Conservation (phyloP, 2,329 filamentous ascomycete genomes). For the Leptographium lundbergii region DNA sequence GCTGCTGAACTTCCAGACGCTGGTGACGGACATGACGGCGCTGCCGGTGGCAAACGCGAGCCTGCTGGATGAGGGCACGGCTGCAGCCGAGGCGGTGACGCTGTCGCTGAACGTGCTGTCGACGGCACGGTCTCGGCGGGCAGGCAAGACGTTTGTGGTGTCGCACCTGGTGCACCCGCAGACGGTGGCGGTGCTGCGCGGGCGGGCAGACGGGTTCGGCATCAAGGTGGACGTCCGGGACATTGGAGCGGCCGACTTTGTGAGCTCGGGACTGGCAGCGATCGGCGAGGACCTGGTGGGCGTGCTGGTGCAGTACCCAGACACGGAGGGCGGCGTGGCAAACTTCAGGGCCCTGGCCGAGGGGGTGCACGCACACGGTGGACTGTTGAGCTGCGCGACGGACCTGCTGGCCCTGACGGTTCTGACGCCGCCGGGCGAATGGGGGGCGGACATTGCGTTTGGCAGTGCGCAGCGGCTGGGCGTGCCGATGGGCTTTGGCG, state of each 20-base stretch:
- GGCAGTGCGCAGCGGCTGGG: slow-evolving; percentile 86
- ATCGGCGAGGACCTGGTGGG: slow-evolving; percentile 75
- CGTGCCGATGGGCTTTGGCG: slow-evolving; percentile 83
- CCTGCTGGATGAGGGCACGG: slow-evolving; percentile 80
- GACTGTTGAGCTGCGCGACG: slow-evolving; percentile 75
- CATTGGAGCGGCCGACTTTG: slow-evolving; percentile 48
- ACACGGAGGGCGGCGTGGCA: slow-evolving; percentile 69
- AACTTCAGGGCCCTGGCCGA: slow-evolving; percentile 66
- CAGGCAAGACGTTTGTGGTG: slow-evolving; percentile 72
- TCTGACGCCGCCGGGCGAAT: slow-evolving; percentile 82
- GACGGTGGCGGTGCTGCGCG: slow-evolving; percentile 71
- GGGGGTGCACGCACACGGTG: slow-evolving; percentile 62
- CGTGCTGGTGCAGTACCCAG: slow-evolving; percentile 88
- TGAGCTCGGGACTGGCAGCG: slow-evolving; percentile 51
- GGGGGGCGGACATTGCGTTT: slow-evolving; percentile 90
- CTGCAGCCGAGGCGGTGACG: slow-evolving; percentile 92
- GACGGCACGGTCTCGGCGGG: slow-evolving; percentile 55
- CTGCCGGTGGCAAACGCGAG: slow-evolving; percentile 85
- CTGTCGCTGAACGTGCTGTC: slow-evolving; percentile 71
- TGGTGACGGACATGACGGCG: slow-evolving; percentile 78
- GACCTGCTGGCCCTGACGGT: slow-evolving; percentile 80
- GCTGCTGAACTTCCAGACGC: slow-evolving; percentile 87
- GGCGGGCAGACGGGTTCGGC: slow-evolving; percentile 82
- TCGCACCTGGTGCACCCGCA: slow-evolving; percentile 74
- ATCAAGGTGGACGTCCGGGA: slow-evolving; percentile 67